These are phyloP conservation scores for Quillaja saponaria DNA, from an alignment of 306 rosid species.

Conservation along the genomic window DNA sequence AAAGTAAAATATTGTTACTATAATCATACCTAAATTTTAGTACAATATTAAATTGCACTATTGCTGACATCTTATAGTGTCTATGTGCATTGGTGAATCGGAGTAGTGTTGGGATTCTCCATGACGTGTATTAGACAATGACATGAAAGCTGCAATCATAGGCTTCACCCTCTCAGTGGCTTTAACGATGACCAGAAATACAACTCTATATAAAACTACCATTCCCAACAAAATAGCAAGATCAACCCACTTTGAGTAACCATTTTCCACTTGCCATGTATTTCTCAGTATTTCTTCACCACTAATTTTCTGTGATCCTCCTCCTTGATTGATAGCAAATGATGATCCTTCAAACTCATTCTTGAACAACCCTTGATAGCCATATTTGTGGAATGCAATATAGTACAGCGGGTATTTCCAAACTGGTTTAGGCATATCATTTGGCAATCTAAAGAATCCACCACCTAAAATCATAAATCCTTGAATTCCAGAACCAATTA, in stretches of 20 bases:
- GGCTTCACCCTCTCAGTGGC: conserved; percentile 49
- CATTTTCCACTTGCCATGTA: conserved; percentile 45
- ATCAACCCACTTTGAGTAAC: conserved; percentile 71
- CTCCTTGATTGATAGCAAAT: conserved; percentile 22
- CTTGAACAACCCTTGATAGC: conserved; percentile 64
- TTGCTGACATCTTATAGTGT: not conserved
- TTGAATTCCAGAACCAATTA: conserved; percentile 70
- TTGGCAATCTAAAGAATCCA: conserved; percentile 62
- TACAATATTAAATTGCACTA: no score
- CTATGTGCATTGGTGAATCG: not conserved
- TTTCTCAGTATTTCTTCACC: conserved; percentile 43
- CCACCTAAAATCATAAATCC: conserved; percentile 56
- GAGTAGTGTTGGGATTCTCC: conserved; percentile 25
- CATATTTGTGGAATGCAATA: conserved; percentile 61
- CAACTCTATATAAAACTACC: conserved; percentile 46
- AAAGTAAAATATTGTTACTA: no score
- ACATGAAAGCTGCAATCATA: conserved; percentile 8
- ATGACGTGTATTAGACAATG: not conserved
- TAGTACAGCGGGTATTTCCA: conserved; percentile 65
- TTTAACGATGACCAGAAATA: conserved; percentile 52
- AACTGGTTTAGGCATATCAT: conserved; percentile 47
- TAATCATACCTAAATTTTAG: no score
- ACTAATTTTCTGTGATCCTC: not conserved
- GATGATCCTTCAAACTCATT: conserved; percentile 58
- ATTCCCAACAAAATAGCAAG: conserved; percentile 57